A percentile compares a stretch with the other conserved stretches of the same genome.
These are phyloP conservation scores for Pythium volutum DNA, from an alignment of 352 stramenopile species.

Conservation along the genomic window DNA sequence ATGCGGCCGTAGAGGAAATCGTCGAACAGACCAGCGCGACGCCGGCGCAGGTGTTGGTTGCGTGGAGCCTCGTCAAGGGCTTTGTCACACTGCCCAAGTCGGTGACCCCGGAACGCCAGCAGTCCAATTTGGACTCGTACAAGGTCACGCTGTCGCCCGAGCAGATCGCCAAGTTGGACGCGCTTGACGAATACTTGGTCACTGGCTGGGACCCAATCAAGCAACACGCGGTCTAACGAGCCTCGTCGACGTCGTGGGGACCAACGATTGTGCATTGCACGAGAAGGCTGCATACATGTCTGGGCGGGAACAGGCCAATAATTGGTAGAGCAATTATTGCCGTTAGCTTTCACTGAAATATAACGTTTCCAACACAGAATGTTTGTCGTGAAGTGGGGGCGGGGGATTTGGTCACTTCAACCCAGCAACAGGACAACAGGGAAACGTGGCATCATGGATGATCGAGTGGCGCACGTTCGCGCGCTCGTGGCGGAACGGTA, in stretches of 20 bases:
- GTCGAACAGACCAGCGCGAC: conserved; percentile 17
- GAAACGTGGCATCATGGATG: background rate
- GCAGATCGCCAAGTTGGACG: conserved; percentile 26
- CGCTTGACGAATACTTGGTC: conserved; percentile 23
- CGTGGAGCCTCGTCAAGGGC: conserved; percentile 32
- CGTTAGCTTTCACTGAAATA: background rate
- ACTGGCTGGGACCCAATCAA: conserved; percentile 31
- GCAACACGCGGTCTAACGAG: conserved; percentile 18
- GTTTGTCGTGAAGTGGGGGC: background rate
- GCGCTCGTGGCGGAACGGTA: conserved; percentile 2
- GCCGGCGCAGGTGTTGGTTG: conserved; percentile 35
- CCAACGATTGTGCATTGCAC: too few species aligned
- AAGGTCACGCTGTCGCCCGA: conserved; percentile 21
- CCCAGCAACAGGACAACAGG: background rate
- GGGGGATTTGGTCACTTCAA: background rate
- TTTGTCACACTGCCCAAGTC: conserved; percentile 46
- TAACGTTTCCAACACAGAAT: background rate
- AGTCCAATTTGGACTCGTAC: conserved; percentile 32
- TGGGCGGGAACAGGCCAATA: background rate
- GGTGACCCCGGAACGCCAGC: conserved; percentile 25
- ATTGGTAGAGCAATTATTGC: background rate
- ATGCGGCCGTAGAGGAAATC: conserved; percentile 26
- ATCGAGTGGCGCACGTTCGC: conserved; percentile 1
- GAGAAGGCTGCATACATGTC: background rate
- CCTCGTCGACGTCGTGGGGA: too few species aligned